A percentile compares a stretch with the other conserved stretches of the same genome.
Evolutionary conservation across 257 asterid species (phyloP).

Genomic region (Cynanchum wilfordii): DNA sequence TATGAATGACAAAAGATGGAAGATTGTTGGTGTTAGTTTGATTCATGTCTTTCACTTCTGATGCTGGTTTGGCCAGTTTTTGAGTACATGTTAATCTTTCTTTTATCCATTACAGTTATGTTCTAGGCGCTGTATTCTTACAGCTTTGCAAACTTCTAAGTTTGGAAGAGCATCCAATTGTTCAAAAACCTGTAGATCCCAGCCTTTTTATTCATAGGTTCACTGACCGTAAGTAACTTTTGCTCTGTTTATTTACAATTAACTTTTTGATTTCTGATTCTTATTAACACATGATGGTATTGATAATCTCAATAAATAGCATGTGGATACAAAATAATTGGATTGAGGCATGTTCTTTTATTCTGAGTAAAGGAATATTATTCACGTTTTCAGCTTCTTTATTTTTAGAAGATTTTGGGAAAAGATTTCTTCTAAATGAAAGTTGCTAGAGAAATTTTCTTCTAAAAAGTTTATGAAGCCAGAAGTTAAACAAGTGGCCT

Average conservation of each 20-base stretch:
- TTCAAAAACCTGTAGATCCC: constrained; percentile 80
- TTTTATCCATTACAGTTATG: constrained; percentile 45
- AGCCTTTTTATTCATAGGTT: constrained; percentile 84
- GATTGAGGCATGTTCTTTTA: background rate
- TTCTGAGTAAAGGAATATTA: background rate
- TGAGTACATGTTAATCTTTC: background rate
- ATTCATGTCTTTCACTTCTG: background rate
- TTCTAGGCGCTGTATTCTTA: constrained; percentile 80
- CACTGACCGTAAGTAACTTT: constrained; percentile 51
- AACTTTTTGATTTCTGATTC: background rate
- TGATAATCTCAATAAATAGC: background rate
- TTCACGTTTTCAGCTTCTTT: background rate
- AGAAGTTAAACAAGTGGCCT: background rate
- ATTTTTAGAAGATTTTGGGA: background rate
- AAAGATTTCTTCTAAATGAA: background rate
- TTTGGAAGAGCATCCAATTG: constrained; percentile 57
- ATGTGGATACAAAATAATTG: background rate
- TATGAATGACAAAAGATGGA: background rate
- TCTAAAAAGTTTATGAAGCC: background rate
- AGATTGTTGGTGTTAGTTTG: background rate
- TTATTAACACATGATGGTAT: background rate
- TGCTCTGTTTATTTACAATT: background rate
- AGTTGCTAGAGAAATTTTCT: background rate
- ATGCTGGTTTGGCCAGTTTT: background rate
- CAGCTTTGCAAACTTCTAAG: constrained; percentile 71